Evolutionary conservation across 2,329 filamentous ascomycete species (phyloP).

Genomic region (Pseudogymnoascus pannorum): DNA sequence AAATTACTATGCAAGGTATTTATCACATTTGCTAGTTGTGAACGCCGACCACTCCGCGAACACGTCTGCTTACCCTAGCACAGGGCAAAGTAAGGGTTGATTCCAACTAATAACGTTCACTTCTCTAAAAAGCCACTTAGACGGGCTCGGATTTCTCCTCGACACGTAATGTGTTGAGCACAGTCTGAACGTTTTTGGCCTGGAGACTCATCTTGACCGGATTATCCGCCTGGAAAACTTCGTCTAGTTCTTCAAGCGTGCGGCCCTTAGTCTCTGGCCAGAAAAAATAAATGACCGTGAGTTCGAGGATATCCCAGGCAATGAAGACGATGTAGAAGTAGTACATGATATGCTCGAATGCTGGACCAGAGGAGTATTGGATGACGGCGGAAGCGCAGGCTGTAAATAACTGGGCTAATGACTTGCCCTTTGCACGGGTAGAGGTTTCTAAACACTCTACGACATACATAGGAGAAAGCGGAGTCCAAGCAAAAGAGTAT

Average conservation of each 20-base stretch:
- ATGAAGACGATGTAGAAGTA: constrained; percentile 18
- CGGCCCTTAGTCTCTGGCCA: constrained; percentile 23
- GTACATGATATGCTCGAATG: constrained; percentile 15
- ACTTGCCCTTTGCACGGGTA: constrained; percentile 19
- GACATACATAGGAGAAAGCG: no score
- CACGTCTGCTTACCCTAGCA: no score
- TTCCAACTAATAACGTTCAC: no score
- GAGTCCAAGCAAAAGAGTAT: no score
- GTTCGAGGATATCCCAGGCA: constrained; percentile 20
- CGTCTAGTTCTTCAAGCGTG: constrained; percentile 22
- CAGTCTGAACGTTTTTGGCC: constrained; percentile 32
- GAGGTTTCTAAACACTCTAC: constrained; percentile 33
- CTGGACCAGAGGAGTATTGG: background rate
- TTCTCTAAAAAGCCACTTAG: no score
- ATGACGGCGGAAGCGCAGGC: background rate
- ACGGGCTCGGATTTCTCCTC: background rate
- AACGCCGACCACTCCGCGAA: no score
- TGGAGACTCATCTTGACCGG: constrained; percentile 20
- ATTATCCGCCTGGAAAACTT: constrained; percentile 24
- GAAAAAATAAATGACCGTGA: constrained; percentile 27
- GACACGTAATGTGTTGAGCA: constrained; percentile 30
- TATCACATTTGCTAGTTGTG: no score
- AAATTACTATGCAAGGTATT: no score
- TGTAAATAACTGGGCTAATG: background rate
- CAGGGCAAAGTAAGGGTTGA: no score